Evolutionary conservation across 2,329 filamentous ascomycete species (phyloP), one percentile per base, ranked within the genome.

Genomic region (Gnomoniopsis sp.): DNA sequence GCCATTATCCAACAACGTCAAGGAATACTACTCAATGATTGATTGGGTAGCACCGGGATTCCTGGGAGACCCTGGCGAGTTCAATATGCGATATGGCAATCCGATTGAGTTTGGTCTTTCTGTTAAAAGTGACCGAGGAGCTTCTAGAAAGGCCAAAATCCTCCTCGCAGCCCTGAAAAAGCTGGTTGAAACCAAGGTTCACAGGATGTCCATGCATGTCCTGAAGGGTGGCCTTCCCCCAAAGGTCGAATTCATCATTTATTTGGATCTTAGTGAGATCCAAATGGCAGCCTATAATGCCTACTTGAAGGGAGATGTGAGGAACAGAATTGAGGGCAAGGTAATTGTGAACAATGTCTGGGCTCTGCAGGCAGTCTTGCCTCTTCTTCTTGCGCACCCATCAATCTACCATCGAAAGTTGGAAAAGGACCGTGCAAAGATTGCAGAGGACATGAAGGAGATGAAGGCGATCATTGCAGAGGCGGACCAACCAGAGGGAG

Each of bases 11-110:
- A 97, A 96, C 68, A 89, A 91, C 53, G 85, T 96, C 0, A 77
- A 82, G 30, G 93, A 97, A 66, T 96, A 96, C 68, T 91, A 88
- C 68, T 77, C 86, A n/a, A 90, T 96, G 84, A 88, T 96, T 59
- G 83, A 93, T 63, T 96, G 91, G 91, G 86, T 95, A 53, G 87
- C 90, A 1, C 89, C 90, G 0, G 85, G 84, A 23, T 96, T 90
- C 69, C 78, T 96, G 2, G 91, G 91, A 0, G 79, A 83, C 3
- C 72, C 80, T 11, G 66, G 72, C 0, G 88, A 93, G 66, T 97
- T 97, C 70, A 81, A 78, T 21, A 70, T 78, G 0, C 82, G 86
- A n/a, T 96, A 88, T 68, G 82, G 85, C 6, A 80, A 79, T 3
- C 90, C 90, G 0, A 96, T 97, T 63, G 79, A 87, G 55, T 75